Base-by-base conservation (phyloP, 2,329 filamentous ascomycete genomes). In the Ophiocordyceps polyrhachis-furcata region DNA sequence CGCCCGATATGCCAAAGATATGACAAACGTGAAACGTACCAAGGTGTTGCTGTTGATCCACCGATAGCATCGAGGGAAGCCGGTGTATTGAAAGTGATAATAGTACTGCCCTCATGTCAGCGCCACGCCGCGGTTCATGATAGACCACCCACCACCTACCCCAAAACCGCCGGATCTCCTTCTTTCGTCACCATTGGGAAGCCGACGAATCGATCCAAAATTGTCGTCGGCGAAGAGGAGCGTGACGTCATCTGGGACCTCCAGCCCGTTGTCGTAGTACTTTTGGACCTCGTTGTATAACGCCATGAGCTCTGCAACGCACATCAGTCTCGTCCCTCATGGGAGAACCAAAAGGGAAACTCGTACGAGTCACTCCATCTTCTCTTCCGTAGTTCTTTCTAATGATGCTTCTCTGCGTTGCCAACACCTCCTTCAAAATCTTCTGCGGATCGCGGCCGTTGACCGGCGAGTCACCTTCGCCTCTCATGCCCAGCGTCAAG, bases 231-330 rank as follows among this genome's bases (percentile, higher is more conserved):
- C 66, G 56, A 75, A 80, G 0, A 81, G 58, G 2, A 81, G 58
- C 0, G 73, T 80, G 7, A 81, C 68, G 49, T 79, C 70, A 2
- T 79, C 74, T 0, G 75, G 73, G 0, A 79, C 69, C 1, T 65
- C 56, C 49, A 80, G 65, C 0, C 76, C 75, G 1, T 67, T 65
- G 43, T 81, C 73, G 35, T 75, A 79, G 49, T 79, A 76, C 12
- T 68, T 69, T 50, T 75, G 71, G 0, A 81, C 74, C 47, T 81
- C 77, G 46, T 80, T 80, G 53, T 81, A 82, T 29, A 81, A 55
- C 12, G 75, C 76, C 64, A 76, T 72, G 45, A 79, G 66, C 53
- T 81, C 74, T 51, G 66, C 43, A 0, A 41, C 41, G 6, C 6
- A 5, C 11, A 23, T 40, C 21, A 49, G 44, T 29, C 11, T 9